Conservation (phyloP, 108 stramenopile species). For the Discostella stelligeroides region DNA sequence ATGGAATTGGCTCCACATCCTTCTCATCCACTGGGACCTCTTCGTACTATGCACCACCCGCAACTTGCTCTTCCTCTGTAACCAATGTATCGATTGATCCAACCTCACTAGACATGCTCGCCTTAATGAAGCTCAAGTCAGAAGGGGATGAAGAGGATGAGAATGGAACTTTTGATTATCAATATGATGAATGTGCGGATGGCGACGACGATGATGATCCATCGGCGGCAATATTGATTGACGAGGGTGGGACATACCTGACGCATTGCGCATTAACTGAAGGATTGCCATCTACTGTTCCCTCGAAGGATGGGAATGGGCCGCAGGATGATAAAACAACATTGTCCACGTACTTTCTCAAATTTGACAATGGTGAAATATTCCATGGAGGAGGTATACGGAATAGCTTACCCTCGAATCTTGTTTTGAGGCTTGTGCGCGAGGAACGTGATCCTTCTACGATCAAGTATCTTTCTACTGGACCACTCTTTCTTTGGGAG, state of each 20-base stretch:
- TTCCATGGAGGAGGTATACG: background rate
- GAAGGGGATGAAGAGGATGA: background rate
- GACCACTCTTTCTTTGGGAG: constrained; percentile 31
- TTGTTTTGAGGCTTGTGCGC: constrained; percentile 23
- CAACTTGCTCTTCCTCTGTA: too few species aligned
- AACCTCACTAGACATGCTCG: background rate
- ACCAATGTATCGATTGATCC: background rate
- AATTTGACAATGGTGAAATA: constrained; percentile 27
- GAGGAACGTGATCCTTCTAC: constrained; percentile 16
- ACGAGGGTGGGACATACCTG: constrained; percentile 14
- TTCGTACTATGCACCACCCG: too few species aligned
- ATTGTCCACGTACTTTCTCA: constrained; percentile 33
- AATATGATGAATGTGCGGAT: too few species aligned
- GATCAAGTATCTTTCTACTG: constrained; percentile 64
- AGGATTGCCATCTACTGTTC: too few species aligned
- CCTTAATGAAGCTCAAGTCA: background rate
- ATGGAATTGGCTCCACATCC: background rate
- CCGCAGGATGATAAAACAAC: background rate
- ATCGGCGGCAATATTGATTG: constrained; percentile 13
- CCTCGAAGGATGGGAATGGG: background rate
- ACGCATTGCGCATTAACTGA: constrained; percentile 25
- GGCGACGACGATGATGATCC: background rate
- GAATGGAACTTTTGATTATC: background rate
- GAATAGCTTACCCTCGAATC: constrained; percentile 12
- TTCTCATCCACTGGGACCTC: background rate